Base-by-base conservation (phyloP, 1,284 basidiomycete genomes). In the Ceratobasidium sp. region DNA sequence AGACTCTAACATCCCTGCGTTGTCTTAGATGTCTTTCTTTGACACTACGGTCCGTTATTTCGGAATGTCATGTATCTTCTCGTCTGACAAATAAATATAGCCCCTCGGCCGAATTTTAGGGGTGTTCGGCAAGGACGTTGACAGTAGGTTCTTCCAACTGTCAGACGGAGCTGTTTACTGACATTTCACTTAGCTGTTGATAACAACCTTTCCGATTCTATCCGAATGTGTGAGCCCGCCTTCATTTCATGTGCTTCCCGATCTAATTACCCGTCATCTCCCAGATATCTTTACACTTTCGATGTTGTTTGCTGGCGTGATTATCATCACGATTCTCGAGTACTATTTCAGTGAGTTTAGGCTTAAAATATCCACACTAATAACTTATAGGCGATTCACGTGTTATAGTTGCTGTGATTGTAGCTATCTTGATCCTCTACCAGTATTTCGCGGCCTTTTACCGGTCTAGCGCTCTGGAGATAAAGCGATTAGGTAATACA, bases 261-360 rank as follows among this genome's bases (percentile, higher is more conserved):
- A 36, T 11, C 5, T 27, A 2, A 17, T 64, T 14, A 64, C 24
- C 36, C 19, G 14, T 45, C 24, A 56, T 36, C 15, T 57, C n/a
- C 45, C 51, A 90, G 89, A 88, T 74, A 80, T 85, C 15, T 79
- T 89, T 45, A 88, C 86, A 0, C 77, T 89, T 56, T 81, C 86
- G 8, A 87, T 83, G 75, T 85, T 92, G 19, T 64, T 89, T 1
- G 90, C 90, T 14, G 84, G 90, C 11, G 83, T 92, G 19, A 80
- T 91, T 53, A 87, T 93, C 71, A 90, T 93, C 76, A 88, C 91
- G 0, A 86, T 92, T 31, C 82, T 93, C 7, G 89, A 91, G 77
- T 89, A 90, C 77, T 93, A 91, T 82, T 93, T 93, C 83, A 84
- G 87, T 89, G 75, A 79, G 86, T 81, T 44, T 44, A n/a, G n/a